Evolutionary conservation across 129 eudicot species (phyloP).

Genomic region (Arctium lappa): DNA sequence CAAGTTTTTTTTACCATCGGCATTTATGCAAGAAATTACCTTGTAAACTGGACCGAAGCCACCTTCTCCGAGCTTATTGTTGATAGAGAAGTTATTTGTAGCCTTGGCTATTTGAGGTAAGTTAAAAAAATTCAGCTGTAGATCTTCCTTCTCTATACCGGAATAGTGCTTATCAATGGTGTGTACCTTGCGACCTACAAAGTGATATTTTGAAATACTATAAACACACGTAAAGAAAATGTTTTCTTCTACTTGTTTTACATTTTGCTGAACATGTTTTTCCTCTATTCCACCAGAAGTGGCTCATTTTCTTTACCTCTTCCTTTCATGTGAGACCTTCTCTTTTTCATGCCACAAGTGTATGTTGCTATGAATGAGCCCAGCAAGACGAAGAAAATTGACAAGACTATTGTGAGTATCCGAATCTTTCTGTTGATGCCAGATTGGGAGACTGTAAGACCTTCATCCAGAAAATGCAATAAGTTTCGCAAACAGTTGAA

Average conservation of each 20-base stretch:
- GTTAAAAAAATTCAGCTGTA: slow-evolving; percentile 16
- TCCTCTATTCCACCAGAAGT: too few species aligned
- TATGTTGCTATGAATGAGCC: background rate
- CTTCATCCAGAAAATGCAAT: background rate
- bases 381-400: background rate
- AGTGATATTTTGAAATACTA: background rate
- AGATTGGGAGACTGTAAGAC: background rate
- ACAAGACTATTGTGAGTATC: background rate
- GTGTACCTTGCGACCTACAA: background rate
- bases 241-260: background rate
- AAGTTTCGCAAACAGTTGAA: background rate
- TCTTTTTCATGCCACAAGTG: background rate
- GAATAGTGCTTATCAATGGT: background rate
- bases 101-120: slow-evolving; percentile 10
- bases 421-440: background rate
- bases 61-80: slow-evolving; percentile 37
- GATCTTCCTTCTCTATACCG: slow-evolving; percentile 12
- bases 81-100: slow-evolving; percentile 14
- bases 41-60: slow-evolving; percentile 38
- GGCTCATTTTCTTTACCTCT: background rate
- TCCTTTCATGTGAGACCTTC: background rate
- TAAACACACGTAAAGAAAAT: background rate
- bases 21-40: background rate
- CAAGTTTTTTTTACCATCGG: background rate
- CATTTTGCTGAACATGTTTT: background rate